Base-by-base conservation (phyloP, 495 filamentous ascomycete genomes). In the Xylaria castorea region DNA sequence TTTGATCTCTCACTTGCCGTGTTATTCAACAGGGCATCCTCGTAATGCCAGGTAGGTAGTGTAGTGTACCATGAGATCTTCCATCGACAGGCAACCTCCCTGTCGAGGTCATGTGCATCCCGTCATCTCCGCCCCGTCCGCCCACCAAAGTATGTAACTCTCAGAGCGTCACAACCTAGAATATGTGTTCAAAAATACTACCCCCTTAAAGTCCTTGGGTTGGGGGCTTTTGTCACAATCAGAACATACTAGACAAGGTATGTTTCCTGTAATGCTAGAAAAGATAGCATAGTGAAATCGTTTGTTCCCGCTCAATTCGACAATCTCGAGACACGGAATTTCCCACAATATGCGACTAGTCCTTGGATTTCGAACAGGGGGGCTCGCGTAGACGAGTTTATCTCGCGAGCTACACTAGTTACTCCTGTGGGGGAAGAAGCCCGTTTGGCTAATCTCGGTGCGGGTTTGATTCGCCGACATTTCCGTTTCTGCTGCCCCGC, bases 391-490 rank as follows among this genome's bases (percentile, higher is more conserved):
- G 16, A 8, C 9, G 58, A 61, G 58, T 34, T 61, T 38, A 38
- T 61, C 58, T 38, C 34, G 58, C 20, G 55, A 34, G 55, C 58
- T 61, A 20, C 11, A 0, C 3, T 14, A 12, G 0, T 0, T 44
- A 42, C 22, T 16, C 5, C 8, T n/a, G 55, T 34, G 6, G 30
- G 32, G 27, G 32, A n/a, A 16, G 18, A 25, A 44, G 38, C 20
- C 38, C 61, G 20, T 25, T 65, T 48, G 27, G 42, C 62, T 46
- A 48, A 65, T 65, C 62, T 48, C 44, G 42, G 18, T 5, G 65
- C 65, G 50, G 66, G 32, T 68, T n/a, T 57, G 50, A 57, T 57
- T 68, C 48, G 66, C 50, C 66, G 36, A 55, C 36, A 42, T n/a
- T 27, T 42, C 66, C 66, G 66, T 34, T 12, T 22, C 34, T 2